phyloP scores from a whole-genome alignment of 129 eudicot genomes.

The Mikania micrantha region DNA sequence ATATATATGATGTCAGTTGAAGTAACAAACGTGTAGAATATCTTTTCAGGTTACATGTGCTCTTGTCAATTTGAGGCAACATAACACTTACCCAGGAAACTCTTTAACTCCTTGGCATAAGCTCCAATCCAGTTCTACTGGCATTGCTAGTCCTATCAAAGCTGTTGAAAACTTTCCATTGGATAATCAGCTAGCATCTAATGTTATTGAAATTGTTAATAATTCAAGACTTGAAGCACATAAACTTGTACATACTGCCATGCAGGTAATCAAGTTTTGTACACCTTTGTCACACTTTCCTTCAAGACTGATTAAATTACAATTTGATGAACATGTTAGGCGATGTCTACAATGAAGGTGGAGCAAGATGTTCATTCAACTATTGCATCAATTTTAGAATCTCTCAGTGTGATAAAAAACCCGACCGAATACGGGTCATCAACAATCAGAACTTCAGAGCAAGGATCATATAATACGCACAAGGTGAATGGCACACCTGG shows the following conservation, averaged over 20 bases:
- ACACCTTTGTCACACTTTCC: not conserved
- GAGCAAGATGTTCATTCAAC: slow-evolving; percentile 38
- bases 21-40: not conserved
- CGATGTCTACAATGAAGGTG: slow-evolving; percentile 42
- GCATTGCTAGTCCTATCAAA: slow-evolving; percentile 14
- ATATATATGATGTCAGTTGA: not conserved
- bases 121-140: slow-evolving; percentile 25
- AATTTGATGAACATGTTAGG: slow-evolving; percentile 27
- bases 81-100: slow-evolving; percentile 34
- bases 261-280: slow-evolving; percentile 33
- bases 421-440: slow-evolving; percentile 24
- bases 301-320: not conserved
- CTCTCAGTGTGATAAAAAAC: slow-evolving; percentile 13
- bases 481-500: slow-evolving; percentile 9
- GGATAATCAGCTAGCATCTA: slow-evolving; percentile 34
- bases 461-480: slow-evolving; percentile 15
- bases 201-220: slow-evolving; percentile 40
- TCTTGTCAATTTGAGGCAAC: slow-evolving; percentile 42
- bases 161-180: slow-evolving; percentile 20
- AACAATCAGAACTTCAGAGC: slow-evolving; percentile 16
- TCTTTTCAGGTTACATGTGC: slow-evolving; percentile 38
- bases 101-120: slow-evolving; percentile 31
- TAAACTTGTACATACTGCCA: slow-evolving; percentile 46
- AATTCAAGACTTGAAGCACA: slow-evolving; percentile 44
- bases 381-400: slow-evolving; percentile 40